Percentiles rank a stretch among this genome's conserved stretches.
These are phyloP conservation scores for Cucurbitaria berberidis DNA, from an alignment of 2,329 filamentous ascomycete genomes.

Conservation along the genomic window DNA sequence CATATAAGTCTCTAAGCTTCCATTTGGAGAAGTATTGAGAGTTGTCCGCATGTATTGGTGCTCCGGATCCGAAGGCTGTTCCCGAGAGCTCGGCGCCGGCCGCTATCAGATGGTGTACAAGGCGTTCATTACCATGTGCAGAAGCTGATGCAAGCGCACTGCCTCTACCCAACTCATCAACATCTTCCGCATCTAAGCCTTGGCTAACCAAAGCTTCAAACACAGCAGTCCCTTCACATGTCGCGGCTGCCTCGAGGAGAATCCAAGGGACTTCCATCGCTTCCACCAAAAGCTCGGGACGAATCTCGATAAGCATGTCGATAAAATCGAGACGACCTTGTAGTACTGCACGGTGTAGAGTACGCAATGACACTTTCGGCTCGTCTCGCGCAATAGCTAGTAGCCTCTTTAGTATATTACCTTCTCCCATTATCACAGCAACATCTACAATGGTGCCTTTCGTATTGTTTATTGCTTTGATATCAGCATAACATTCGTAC, in stretches of 20 bases:
- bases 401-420: background rate
- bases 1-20: background rate
- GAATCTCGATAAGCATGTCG: background rate
- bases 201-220: background rate
- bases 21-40: background rate
- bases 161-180: background rate
- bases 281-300: background rate
- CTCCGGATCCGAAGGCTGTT: no score
- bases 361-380: background rate
- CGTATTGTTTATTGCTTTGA: background rate
- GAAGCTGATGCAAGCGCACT: constrained; percentile 3
- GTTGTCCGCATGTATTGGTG: no score
- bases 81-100: background rate
- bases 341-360: constrained; percentile 2
- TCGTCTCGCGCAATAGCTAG: background rate
- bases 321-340: background rate
- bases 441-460: background rate
- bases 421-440: background rate
- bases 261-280: constrained; percentile 3
- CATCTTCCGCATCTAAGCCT: background rate
- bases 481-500: no score
- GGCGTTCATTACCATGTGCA: background rate
- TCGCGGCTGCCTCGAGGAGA: constrained; percentile 4
- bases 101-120: background rate
- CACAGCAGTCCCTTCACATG: background rate